Evolutionary conservation across 495 filamentous ascomycete species (phyloP), one percentile per base, ranked within the genome.

Genomic region (Neurospora sp.): DNA sequence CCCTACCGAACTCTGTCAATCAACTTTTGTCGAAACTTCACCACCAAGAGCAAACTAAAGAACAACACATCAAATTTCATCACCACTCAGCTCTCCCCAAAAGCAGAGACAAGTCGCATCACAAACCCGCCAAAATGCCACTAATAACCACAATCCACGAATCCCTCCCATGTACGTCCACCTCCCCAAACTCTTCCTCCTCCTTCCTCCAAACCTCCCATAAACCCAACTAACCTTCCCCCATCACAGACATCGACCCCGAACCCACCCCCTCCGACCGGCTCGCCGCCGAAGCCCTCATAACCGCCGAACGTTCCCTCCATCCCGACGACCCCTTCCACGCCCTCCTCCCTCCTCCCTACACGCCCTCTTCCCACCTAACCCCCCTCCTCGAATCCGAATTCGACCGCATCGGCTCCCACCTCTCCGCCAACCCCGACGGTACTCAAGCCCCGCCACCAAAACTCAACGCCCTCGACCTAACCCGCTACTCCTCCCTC

Each of bases 401-500:
- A 79, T 83, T 93, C 70, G 75, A 81, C 16, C 80, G 82, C 72
- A 70, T 81, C 35, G 35, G 78, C 18, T 62, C 72, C 40, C 72
- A 18, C 16, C 27, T 66, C 27, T 27, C 1, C 18, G 41, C 54
- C 2, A 37, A 66, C 27, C 66, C 70, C 10, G 40, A 71, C 69
- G 70, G 44, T 18, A 42, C 41, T 7, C 41, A 42, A 42, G 41
- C 41, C 31, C 27, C 77, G 23, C 59, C 59, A 70, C n/a, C 84
- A 16, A 88, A 88, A 11, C 80, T 91, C 5, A 78, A 81, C 12
- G 92, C 88, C 59, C 92, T 98, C 77, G 94, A 98, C 81, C 82
- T 92, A 2, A 81, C 86, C 31, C 93, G 95, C 76, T 98, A 98
- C 86, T 92, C 96, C 82, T 88, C 89, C 16, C 85, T 82, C 2